Conservation (phyloP, 345 rosid genomes). For the Noccaea caerulescens region DNA sequence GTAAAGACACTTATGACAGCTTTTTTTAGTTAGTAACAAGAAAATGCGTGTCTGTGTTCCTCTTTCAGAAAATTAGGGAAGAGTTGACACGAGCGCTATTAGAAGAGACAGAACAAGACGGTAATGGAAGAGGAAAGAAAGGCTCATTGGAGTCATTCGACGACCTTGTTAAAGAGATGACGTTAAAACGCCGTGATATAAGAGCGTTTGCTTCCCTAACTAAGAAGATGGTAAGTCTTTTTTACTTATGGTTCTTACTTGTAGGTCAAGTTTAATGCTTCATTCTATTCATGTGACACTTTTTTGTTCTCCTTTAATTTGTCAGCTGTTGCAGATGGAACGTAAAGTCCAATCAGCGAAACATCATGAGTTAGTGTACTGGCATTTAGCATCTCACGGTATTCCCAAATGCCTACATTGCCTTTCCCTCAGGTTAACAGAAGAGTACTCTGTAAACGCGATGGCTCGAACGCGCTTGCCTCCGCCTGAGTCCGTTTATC, state of each 20-base stretch:
- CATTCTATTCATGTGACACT: constrained; percentile 11
- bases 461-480: constrained; percentile 80
- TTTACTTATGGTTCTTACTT: not conserved
- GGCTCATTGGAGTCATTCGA: constrained; percentile 66
- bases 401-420: constrained; percentile 85
- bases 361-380: constrained; percentile 73
- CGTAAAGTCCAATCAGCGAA: constrained; percentile 72
- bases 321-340: constrained; percentile 77
- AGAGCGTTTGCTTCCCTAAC: constrained; percentile 76
- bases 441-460: constrained; percentile 86
- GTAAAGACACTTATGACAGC: constrained; percentile 42
- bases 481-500: constrained; percentile 71
- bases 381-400: constrained; percentile 94
- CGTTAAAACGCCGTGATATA: constrained; percentile 64
- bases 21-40: constrained; percentile 35
- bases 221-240: constrained; percentile 73
- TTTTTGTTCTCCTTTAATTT: constrained; percentile 14
- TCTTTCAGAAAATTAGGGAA: constrained; percentile 64
- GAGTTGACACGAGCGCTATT: constrained; percentile 76
- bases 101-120: constrained; percentile 60
- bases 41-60: constrained; percentile 35
- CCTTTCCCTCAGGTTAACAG: constrained; percentile 82
- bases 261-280: not conserved
- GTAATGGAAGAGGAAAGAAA: constrained; percentile 43
- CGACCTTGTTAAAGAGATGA: constrained; percentile 70